Evolutionary conservation across 179 eudicot genomes (phyloP), one percentile per base, ranked within the genome.

Genomic region (Beta corolliflora): DNA sequence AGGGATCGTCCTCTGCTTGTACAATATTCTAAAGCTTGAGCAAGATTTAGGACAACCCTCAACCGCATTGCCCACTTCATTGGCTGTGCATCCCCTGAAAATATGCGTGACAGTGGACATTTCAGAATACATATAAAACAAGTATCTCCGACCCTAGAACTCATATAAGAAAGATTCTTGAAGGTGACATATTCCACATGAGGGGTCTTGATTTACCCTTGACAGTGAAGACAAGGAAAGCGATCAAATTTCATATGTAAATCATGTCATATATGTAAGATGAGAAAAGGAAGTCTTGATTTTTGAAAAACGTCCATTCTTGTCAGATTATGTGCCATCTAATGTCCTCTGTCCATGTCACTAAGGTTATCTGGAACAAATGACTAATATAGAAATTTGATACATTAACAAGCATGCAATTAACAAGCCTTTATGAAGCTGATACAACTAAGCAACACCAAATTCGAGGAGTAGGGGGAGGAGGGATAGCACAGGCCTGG

Each of bases 51-150:
- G 19, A 94, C 95, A 79, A 94, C 98, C 86, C 97, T 88, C 79
- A 94, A 88, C 75, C 98, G 90, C 97, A 94, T 94, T 23, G 98
- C 88, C 97, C 98, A 94, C 86, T 89, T 91, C 97, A 93, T 91
- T 67, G 97, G 98, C 8, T 91, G 91, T 48, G 90, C 31, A 75
- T 94, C 98, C 98, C 98, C 97, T 94, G 84, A 18, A 10, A 36
- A 19, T n/a, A 52, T 21, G 56, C 74, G 75, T 45, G 66, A 54
- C 36, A 61, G 53, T 23, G 48, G 12, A 61, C 66, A 44, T 41
- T 68, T 71, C 16, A 77, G 54, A 52, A 25, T 67, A 25, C 13
- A 71, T 18, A n/a, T 36, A 69, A n/a, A 29, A 29, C n/a, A 52
- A 56, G 41, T 50, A n/a, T 36, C 16, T 19, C 48, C 7, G n/a